Percentiles rank a stretch among this genome's conserved stretches.
Conservation (phyloP, 306 rosid genomes). For the Ziziphus jujuba region DNA sequence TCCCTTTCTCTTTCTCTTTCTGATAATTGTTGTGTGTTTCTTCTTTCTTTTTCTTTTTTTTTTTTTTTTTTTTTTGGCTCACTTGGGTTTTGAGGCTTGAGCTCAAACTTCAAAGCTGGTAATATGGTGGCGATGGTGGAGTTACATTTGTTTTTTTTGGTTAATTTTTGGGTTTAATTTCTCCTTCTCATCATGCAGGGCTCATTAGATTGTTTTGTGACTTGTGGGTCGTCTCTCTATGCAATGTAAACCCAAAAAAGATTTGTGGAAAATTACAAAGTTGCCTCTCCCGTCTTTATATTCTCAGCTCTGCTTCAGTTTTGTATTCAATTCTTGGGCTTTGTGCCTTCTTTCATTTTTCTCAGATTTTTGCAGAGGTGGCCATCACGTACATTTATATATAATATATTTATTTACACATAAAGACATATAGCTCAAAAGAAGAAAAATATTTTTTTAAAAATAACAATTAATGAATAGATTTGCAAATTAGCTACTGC, state of each 20-base stretch:
- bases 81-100: constrained; percentile 37
- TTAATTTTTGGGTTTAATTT: no score
- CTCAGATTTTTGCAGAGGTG: constrained; percentile 69
- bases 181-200: constrained; percentile 33
- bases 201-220: constrained; percentile 25
- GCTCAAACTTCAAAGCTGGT: constrained; percentile 67
- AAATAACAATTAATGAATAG: no score
- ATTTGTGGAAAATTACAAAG: constrained; percentile 33
- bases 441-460: no score
- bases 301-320: constrained; percentile 52
- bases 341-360: constrained; percentile 63
- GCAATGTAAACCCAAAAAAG: constrained; percentile 2
- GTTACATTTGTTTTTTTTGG: constrained; percentile 3
- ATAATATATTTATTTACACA: neutral
- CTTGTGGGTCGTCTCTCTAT: constrained; percentile 22
- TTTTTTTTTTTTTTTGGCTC: constrained; percentile 16
- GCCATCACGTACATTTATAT: constrained; percentile 47
- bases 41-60: no score
- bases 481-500: no score
- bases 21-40: constrained; percentile 16
- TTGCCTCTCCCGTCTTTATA: constrained; percentile 45
- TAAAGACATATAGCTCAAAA: no score
- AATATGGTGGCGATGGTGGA: constrained; percentile 26
- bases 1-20: constrained; percentile 33
- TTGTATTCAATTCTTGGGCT: constrained; percentile 58